Evolutionary conservation across 1,139 yeast genomes (phyloP).

Genomic region (Hyphopichia wangnamkhiaoensis): DNA sequence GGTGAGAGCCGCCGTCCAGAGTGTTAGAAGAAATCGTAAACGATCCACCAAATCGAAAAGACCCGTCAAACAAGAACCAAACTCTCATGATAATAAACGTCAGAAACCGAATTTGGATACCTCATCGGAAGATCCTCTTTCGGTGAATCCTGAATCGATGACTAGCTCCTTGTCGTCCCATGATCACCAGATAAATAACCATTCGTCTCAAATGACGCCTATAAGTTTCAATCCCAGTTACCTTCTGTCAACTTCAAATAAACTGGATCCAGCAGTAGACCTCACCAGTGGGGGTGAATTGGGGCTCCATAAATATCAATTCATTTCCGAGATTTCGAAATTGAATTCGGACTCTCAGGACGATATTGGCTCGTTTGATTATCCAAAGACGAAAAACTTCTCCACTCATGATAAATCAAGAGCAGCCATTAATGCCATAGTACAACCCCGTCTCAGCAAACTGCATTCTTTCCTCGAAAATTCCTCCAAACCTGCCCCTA

Average conservation of each 20-base stretch:
- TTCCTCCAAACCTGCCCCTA: constrained; percentile 3
- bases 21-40: constrained; percentile 48
- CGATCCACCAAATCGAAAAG: constrained; percentile 36
- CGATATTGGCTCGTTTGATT: constrained; percentile 34
- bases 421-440: constrained; percentile 39
- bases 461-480: not conserved
- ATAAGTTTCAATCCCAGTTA: too few species aligned
- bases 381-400: constrained; percentile 31
- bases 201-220: too few species aligned
- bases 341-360: constrained; percentile 38
- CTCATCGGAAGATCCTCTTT: constrained; percentile 6
- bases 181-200: too few species aligned
- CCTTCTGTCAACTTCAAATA: too few species aligned
- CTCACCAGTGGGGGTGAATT: too few species aligned
- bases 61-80: constrained; percentile 3
- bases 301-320: constrained; percentile 16
- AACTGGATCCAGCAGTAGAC: too few species aligned
- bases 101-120: constrained; percentile 7
- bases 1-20: constrained; percentile 89
- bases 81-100: not conserved
- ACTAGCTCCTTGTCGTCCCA: too few species aligned
- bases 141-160: too few species aligned
- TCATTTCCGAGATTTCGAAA: constrained; percentile 39
- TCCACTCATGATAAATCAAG: constrained; percentile 38
- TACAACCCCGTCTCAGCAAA: constrained; percentile 29